Percentiles rank a stretch among this genome's conserved stretches.
These are phyloP conservation scores for Aspergillus amoenus DNA, from an alignment of 2,329 filamentous ascomycete genomes.

Conservation along the genomic window DNA sequence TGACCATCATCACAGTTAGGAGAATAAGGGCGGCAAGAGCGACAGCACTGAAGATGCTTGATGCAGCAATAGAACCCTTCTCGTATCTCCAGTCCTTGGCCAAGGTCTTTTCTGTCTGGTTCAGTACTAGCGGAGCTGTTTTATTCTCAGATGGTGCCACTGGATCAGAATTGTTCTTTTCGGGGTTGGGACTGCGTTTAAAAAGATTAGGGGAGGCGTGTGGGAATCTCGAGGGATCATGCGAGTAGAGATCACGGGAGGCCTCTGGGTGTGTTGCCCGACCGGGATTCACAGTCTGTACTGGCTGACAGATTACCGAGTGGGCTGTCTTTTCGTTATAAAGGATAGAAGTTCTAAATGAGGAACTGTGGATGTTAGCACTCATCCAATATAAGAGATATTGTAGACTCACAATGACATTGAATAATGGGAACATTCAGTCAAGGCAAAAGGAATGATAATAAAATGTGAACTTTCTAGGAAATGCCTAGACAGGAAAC, in stretches of 20 bases:
- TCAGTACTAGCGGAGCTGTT: neutral
- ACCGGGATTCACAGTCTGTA: neutral
- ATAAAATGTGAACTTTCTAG: neutral
- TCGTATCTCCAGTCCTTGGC: conserved; percentile 20
- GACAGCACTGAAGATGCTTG: conserved; percentile 23
- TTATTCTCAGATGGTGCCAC: neutral
- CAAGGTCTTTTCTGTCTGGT: conserved; percentile 4
- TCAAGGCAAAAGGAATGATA: neutral
- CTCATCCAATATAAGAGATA: neutral
- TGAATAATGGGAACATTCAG: neutral
- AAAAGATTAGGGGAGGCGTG: neutral
- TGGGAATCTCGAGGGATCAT: neutral
- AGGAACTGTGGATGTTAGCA: neutral
- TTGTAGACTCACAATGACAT: conserved; percentile 4
- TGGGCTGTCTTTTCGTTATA: neutral
- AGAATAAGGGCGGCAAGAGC: conserved; percentile 21
- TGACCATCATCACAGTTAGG: conserved; percentile 22
- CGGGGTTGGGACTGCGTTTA: neutral
- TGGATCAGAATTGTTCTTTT: neutral
- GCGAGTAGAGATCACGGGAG: neutral
- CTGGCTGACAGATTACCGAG: neutral
- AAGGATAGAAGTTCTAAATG: conserved; percentile 10
- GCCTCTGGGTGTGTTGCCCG: neutral
- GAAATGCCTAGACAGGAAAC: neutral
- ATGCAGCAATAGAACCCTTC: conserved; percentile 29